phyloP scores from a whole-genome alignment of 148 eudicot genomes.

The Fallopia convolvulus region DNA sequence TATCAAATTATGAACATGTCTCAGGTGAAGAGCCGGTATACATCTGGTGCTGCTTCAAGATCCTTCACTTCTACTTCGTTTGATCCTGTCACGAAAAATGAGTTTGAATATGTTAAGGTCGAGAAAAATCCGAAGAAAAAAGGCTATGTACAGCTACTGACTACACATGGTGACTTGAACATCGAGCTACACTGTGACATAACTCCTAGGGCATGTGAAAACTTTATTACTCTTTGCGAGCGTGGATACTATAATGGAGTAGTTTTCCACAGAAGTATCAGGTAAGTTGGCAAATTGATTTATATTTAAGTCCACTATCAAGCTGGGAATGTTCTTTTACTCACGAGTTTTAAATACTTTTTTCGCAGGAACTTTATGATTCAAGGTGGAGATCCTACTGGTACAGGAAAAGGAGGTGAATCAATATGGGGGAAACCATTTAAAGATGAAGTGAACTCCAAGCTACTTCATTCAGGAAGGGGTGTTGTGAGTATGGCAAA shows the following conservation, averaged over 20 bases:
- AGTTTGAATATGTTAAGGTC: slow-evolving; percentile 75
- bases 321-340: not conserved
- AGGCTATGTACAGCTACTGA: slow-evolving; percentile 83
- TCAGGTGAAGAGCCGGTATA: slow-evolving; percentile 88
- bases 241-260: slow-evolving; percentile 91
- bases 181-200: slow-evolving; percentile 93
- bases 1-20: slow-evolving; percentile 1
- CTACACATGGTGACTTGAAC: slow-evolving; percentile 95
- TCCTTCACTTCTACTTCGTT: slow-evolving; percentile 93
- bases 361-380: slow-evolving; percentile 84
- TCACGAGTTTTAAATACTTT: not conserved
- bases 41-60: slow-evolving; percentile 95
- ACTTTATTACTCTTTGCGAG: slow-evolving; percentile 88
- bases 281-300: slow-evolving; percentile 32
- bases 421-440: slow-evolving; percentile 96
- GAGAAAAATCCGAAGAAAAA: slow-evolving; percentile 97
- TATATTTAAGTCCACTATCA: not conserved
- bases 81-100: slow-evolving; percentile 88
- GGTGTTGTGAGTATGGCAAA: slow-evolving; percentile 99
- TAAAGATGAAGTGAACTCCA: slow-evolving; percentile 90
- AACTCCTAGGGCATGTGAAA: slow-evolving; percentile 89
- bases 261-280: slow-evolving; percentile 74
- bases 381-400: slow-evolving; percentile 99
- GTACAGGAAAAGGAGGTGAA: slow-evolving; percentile 96
- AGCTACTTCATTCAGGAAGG: slow-evolving; percentile 88